phyloP scores from a whole-genome alignment of 306 rosid genomes.

The Carpinus viminea region DNA sequence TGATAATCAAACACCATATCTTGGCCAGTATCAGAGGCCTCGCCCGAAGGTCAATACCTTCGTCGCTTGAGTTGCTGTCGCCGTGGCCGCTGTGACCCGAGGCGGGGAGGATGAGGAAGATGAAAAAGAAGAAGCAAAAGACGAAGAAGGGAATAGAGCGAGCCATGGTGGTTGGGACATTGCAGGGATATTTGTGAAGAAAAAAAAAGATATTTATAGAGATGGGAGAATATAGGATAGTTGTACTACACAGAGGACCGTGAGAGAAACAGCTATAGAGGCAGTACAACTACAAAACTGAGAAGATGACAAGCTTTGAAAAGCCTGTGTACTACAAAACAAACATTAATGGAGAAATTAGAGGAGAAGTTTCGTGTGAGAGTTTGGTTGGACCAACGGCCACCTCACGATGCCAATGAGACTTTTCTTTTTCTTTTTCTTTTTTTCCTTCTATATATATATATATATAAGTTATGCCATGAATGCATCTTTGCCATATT shows the following conservation, averaged over 20 bases:
- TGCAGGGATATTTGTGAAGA: not conserved
- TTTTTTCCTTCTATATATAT: too few species aligned
- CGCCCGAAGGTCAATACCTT: slow-evolving; percentile 36
- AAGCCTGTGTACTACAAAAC: too few species aligned
- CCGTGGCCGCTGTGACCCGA: slow-evolving; percentile 52
- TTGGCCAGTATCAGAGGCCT: slow-evolving; percentile 53
- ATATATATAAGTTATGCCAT: too few species aligned
- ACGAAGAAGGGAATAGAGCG: slow-evolving; percentile 6
- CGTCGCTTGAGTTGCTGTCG: not conserved
- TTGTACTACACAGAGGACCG: slow-evolving; percentile 1
- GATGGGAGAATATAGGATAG: too few species aligned
- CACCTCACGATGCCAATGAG: too few species aligned
- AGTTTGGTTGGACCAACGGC: too few species aligned
- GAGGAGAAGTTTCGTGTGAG: too few species aligned
- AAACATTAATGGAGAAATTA: too few species aligned
- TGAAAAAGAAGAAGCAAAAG: slow-evolving; percentile 21
- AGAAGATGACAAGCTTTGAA: too few species aligned
- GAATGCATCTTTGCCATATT: too few species aligned
- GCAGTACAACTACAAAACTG: too few species aligned
- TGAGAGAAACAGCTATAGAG: not conserved
- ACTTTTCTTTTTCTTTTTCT: too few species aligned
- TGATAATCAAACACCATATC: slow-evolving; percentile 52
- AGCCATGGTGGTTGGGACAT: slow-evolving; percentile 21
- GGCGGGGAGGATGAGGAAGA: slow-evolving; percentile 42
- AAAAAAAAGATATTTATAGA: not conserved